Percentiles rank a stretch among this genome's conserved stretches.
These are phyloP conservation scores for Arthrobotrys conoides DNA, from an alignment of 2,329 filamentous ascomycete species.

Conservation along the genomic window DNA sequence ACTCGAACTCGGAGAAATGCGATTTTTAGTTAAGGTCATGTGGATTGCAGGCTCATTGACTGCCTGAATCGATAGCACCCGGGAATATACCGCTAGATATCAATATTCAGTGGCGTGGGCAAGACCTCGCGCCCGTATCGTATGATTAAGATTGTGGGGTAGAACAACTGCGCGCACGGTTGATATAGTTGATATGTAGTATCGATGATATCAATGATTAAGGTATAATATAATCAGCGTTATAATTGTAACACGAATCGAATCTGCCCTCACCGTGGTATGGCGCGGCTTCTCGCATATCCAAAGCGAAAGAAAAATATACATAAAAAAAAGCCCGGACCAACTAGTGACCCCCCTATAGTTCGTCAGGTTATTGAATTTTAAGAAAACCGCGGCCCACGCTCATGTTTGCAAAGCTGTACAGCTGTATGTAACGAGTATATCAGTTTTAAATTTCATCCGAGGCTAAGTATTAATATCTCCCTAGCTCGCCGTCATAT, in stretches of 20 bases:
- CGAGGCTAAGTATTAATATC: too few relatives aligned
- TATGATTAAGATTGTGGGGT: slow-evolving; percentile 13
- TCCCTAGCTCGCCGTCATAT: too few relatives aligned
- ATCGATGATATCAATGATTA: background rate
- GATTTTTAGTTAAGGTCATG: slow-evolving; percentile 5
- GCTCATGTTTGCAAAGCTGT: too few relatives aligned
- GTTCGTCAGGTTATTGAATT: background rate
- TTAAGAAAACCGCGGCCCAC: too few relatives aligned
- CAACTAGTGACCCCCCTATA: slow-evolving; percentile 15
- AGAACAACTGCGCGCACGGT: background rate
- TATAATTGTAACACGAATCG: background rate
- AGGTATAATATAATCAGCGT: background rate
- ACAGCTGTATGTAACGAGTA: too few relatives aligned
- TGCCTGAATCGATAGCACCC: slow-evolving; percentile 10
- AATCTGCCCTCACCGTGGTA: slow-evolving; percentile 12
- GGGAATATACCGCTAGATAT: slow-evolving; percentile 24
- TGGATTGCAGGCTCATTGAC: background rate
- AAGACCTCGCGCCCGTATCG: too few relatives aligned
- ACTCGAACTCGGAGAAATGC: background rate
- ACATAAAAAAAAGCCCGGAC: background rate
- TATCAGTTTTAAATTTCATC: too few relatives aligned
- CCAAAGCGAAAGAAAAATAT: background rate
- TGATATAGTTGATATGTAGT: background rate
- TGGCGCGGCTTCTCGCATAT: background rate
- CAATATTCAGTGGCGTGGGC: background rate